These are phyloP conservation scores for Pythium grandisporangium DNA, from an alignment of 352 stramenopile species.

Conservation along the genomic window DNA sequence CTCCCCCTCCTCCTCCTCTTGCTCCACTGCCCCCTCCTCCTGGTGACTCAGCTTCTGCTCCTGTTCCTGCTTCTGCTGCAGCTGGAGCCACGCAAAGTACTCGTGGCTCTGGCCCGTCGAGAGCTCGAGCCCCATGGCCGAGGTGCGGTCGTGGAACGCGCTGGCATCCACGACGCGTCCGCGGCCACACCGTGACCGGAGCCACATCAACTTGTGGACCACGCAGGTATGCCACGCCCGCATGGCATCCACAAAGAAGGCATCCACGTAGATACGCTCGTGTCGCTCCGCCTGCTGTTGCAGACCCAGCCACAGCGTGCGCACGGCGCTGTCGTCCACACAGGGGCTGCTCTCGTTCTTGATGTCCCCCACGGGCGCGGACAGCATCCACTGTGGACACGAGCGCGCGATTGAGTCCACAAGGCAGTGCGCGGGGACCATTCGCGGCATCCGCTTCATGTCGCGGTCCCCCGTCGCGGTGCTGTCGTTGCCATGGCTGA, in stretches of 20 bases:
- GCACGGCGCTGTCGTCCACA: too few species aligned
- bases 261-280: constrained; percentile 26
- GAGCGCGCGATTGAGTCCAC: constrained; percentile 29
- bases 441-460: too few species aligned
- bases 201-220: constrained; percentile 47
- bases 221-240: constrained; percentile 37
- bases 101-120: neutral
- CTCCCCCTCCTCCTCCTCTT: too few species aligned
- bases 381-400: constrained; percentile 37
- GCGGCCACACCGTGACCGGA: constrained; percentile 16
- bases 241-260: constrained; percentile 28
- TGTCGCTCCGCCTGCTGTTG: constrained; percentile 11
- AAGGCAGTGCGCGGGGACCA: constrained; percentile 12
- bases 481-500: neutral
- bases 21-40: constrained; percentile 17
- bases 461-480: too few species aligned
- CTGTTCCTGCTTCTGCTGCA: constrained; percentile 11
- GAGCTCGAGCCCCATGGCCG: constrained; percentile 52
- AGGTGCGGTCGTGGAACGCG: constrained; percentile 64
- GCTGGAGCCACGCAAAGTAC: neutral
- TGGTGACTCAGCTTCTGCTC: constrained; percentile 2
- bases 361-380: too few species aligned
- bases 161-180: constrained; percentile 45
- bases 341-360: too few species aligned
- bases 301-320: constrained; percentile 8